phyloP scores from a whole-genome alignment of 148 eudicot species.

The Cornus florida region DNA sequence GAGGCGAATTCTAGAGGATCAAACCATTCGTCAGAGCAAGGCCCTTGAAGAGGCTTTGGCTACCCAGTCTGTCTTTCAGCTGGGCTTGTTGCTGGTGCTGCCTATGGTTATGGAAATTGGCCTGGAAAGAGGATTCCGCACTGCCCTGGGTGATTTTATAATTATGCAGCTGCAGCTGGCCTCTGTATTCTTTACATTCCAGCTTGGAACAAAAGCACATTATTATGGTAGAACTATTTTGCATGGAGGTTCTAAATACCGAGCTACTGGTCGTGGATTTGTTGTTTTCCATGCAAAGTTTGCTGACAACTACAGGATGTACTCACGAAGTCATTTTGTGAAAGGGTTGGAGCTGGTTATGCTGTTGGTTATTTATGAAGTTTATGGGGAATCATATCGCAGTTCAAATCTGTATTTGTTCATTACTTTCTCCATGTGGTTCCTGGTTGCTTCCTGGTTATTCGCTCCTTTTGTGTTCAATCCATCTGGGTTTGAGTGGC shows the following conservation, averaged over 20 bases:
- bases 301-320: conserved; percentile 91
- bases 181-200: conserved; percentile 95
- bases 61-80: conserved; percentile 77
- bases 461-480: conserved; percentile 97
- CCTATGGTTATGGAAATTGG: conserved; percentile 99
- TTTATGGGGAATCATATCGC: conserved; percentile 73
- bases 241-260: conserved; percentile 96
- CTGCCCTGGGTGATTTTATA: conserved; percentile 86
- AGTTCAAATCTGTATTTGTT: conserved; percentile 74
- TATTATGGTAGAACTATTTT: conserved; percentile 86
- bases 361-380: conserved; percentile 73
- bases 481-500: conserved; percentile 99
- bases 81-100: conserved; percentile 77
- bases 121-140: conserved; percentile 89
- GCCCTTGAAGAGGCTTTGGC: conserved; percentile 88
- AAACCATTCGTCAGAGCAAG: conserved; percentile 49
- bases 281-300: conserved; percentile 96
- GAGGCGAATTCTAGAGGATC: conserved; percentile 59
- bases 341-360: conserved; percentile 83
- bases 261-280: conserved; percentile 98
- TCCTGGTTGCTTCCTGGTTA: conserved; percentile 90
- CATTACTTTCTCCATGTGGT: conserved; percentile 96
- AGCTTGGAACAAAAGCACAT: conserved; percentile 97
- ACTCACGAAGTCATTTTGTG: conserved; percentile 95
- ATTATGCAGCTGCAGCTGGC: conserved; percentile 98